phyloP scores from a whole-genome alignment of 345 rosid genomes.

The Clarkia xantiana region DNA sequence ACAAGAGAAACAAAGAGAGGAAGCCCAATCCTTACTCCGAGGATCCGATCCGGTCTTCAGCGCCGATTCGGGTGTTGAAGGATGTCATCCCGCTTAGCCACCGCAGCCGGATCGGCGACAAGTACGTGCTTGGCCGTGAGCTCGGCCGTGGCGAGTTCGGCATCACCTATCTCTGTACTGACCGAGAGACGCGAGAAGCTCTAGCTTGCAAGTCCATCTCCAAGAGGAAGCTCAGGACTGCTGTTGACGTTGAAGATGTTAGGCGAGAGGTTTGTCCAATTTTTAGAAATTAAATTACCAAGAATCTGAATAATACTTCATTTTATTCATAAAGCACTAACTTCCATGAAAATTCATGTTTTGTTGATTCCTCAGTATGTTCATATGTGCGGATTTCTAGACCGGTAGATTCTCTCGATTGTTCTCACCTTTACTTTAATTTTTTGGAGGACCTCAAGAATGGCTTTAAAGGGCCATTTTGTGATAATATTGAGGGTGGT shows the following conservation, averaged over 20 bases:
- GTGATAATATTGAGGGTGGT: no score
- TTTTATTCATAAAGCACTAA: no score
- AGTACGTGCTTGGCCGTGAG: slow-evolving; percentile 74
- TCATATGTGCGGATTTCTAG: no score
- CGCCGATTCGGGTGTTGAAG: slow-evolving; percentile 59
- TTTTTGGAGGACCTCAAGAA: no score
- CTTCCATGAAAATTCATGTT: no score
- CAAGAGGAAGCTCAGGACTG: slow-evolving; percentile 75
- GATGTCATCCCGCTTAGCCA: slow-evolving; percentile 48
- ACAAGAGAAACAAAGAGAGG: slow-evolving; percentile 27
- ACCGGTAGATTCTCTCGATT: no score
- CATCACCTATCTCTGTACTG: slow-evolving; percentile 80
- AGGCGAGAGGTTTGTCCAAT: slow-evolving; percentile 41
- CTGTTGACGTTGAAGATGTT: slow-evolving; percentile 81
- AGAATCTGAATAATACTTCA: no score
- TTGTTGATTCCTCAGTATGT: no score
- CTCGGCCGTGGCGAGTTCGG: slow-evolving; percentile 96
- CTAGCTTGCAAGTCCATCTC: slow-evolving; percentile 88
- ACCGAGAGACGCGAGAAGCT: slow-evolving; percentile 52
- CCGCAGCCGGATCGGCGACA: slow-evolving; percentile 63
- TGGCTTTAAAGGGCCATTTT: no score
- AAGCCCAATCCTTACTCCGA: slow-evolving; percentile 49
- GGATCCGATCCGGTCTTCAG: slow-evolving; percentile 26
- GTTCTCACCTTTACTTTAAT: no score
- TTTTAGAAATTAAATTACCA: no score